Conservation (phyloP, 108 stramenopile genomes). For the Fistulifera solaris region DNA sequence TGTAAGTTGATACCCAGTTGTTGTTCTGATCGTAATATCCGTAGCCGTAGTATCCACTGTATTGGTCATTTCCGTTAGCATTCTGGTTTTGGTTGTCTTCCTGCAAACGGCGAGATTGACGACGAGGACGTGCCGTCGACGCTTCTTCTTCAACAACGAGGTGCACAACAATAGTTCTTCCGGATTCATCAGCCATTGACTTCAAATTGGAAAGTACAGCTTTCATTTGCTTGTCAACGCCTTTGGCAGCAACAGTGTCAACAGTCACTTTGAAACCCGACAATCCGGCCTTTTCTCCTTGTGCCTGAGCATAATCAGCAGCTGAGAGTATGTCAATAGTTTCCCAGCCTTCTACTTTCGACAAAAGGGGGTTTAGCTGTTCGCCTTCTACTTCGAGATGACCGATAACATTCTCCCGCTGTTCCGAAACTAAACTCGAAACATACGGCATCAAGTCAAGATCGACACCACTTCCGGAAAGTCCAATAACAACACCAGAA, state of each 20-base stretch:
- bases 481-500: conserved; percentile 57
- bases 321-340: not conserved
- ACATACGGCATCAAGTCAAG: conserved; percentile 56
- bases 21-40: conserved; percentile 52
- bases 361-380: conserved; percentile 19
- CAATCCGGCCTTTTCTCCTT: conserved; percentile 15
- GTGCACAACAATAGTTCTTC: conserved; percentile 59
- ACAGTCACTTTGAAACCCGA: conserved; percentile 48
- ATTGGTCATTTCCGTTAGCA: conserved; percentile 7
- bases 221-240: conserved; percentile 45
- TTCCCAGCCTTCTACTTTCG: not conserved
- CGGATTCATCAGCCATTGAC: conserved; percentile 16
- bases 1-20: conserved; percentile 50
- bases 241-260: conserved; percentile 26
- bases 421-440: conserved; percentile 20
- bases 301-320: conserved; percentile 9
- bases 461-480: conserved; percentile 41
- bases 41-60: conserved; percentile 48
- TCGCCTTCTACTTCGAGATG: conserved; percentile 44
- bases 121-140: conserved; percentile 17
- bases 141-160: conserved; percentile 71
- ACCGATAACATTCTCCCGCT: conserved; percentile 40
- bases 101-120: conserved; percentile 34
- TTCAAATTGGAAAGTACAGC: conserved; percentile 35
- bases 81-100: conserved; percentile 28